A percentile compares a stretch with the other conserved stretches of the same genome.
Evolutionary conservation across 2,329 filamentous ascomycete species (phyloP).

Genomic region (Penicillium freii): DNA sequence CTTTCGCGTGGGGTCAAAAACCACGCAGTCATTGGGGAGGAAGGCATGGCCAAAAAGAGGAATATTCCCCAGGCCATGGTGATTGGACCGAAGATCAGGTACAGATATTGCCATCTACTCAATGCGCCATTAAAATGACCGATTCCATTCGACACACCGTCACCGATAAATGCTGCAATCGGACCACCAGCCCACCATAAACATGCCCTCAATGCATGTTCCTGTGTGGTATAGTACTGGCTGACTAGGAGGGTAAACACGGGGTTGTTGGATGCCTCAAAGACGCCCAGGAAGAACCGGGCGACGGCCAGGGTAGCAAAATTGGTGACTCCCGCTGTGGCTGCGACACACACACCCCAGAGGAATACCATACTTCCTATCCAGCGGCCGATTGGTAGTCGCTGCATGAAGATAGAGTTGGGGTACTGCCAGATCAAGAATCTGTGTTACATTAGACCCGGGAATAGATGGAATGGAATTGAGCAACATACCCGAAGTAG

Average conservation of each 20-base stretch:
- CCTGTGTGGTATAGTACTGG: background rate
- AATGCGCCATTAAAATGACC: background rate
- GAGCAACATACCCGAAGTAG: background rate
- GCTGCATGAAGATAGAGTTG: background rate
- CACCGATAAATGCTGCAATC: background rate
- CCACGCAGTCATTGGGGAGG: background rate
- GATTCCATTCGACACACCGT: background rate
- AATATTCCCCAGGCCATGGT: background rate
- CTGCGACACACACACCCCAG: background rate
- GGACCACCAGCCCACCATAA: background rate
- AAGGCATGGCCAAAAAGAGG: background rate
- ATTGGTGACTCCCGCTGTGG: background rate
- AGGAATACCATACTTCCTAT: background rate
- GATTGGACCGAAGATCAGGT: background rate
- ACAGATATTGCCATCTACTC: background rate
- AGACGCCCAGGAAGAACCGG: background rate
- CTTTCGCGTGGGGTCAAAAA: background rate
- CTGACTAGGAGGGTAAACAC: background rate
- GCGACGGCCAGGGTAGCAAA: background rate
- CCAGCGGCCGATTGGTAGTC: background rate
- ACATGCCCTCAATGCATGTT: background rate
- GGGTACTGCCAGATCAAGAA: background rate
- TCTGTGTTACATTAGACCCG: background rate
- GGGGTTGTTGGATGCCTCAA: background rate
- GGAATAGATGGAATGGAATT: too few species aligned